phyloP scores from a whole-genome alignment of 805 yeast species.

The Wickerhamiella sergipiensis region DNA sequence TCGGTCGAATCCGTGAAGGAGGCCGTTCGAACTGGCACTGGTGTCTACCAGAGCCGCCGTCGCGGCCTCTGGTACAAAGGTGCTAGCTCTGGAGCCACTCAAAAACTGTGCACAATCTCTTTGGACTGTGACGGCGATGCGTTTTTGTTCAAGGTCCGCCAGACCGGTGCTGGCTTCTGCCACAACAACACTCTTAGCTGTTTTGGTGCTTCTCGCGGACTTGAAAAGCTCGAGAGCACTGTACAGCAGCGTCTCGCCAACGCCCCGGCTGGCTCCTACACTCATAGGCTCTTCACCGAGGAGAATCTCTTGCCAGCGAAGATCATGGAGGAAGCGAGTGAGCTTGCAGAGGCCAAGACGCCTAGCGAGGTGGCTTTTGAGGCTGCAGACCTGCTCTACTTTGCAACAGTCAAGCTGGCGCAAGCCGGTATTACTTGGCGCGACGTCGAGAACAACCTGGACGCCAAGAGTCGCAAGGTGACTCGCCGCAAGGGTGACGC shows the following conservation, averaged over 20 bases:
- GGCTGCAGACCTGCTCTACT: conserved; percentile 78
- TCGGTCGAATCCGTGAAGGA: conserved; percentile 67
- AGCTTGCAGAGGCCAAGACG: conserved; percentile 68
- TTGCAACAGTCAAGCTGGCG: conserved; percentile 50
- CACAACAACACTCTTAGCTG: conserved; percentile 75
- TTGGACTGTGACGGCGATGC: conserved; percentile 91
- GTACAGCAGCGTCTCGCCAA: conserved; percentile 43
- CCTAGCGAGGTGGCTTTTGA: conserved; percentile 82
- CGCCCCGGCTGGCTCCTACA: conserved; percentile 92
- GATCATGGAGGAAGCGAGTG: conserved; percentile 93
- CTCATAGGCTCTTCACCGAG: conserved; percentile 75
- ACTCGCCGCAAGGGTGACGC: conserved; percentile 95
- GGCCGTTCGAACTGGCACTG: conserved; percentile 68
- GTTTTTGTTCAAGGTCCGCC: conserved; percentile 73
- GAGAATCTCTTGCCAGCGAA: conserved; percentile 60
- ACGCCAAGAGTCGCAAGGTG: conserved; percentile 70
- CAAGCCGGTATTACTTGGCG: conserved; percentile 64
- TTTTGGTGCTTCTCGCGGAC: conserved; percentile 59
- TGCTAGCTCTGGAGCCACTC: conserved; percentile 91
- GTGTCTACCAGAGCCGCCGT: conserved; percentile 84
- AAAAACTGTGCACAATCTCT: conserved; percentile 49
- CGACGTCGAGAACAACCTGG: conserved; percentile 76
- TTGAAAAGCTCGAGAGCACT: conserved; percentile 52
- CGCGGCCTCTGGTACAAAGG: conserved; percentile 96
- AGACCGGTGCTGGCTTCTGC: conserved; percentile 81